Evolutionary conservation across 2,329 filamentous ascomycete species (phyloP), one percentile per base, ranked within the genome.

Genomic region (Colletotrichum sp.): DNA sequence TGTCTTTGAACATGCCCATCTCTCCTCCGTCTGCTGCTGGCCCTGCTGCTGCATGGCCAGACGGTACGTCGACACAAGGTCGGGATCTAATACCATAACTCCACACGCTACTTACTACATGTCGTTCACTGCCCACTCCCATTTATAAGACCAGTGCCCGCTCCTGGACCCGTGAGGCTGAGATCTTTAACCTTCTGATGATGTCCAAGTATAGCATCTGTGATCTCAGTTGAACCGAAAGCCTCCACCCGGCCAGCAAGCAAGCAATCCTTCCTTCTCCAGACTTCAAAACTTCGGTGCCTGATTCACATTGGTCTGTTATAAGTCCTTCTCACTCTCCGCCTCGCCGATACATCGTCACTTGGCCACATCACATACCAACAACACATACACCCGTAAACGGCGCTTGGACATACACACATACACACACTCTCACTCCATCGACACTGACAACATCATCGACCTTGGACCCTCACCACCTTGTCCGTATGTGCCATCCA

Each of bases 401-500:
- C 64, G 59, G 60, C 70, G 65, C 71, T 69, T 74, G 73, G 72
- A 75, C 63, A 61, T 28, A 36, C 48, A 64, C 36, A 69, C 59
- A 73, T 28, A 55, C 34, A 71, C 30, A 48, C 43, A 52, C 39
- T 43, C 39, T 9, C n/a, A 21, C 12, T 21, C 43, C 43, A 13
- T 28, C 48, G 28, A 74, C 43, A 52, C 43, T 57, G 68, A 52
- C 66, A 24, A 43, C 64, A 55, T 32, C 48, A 61, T 72, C 67
- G 57, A 39, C 64, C n/a, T 77, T 63, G 30, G 67, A 36, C 36
- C 39, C 61, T 36, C 60, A 36, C 48, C 63, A 66, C 55, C 67
- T 73, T 79, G 71, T 73, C 72, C 74, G 81, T 83, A 81, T 79
- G 80, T 82, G 77, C 72, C 77, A 78, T 75, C 78, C 71, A 76